Percentiles rank a stretch among this genome's conserved stretches.
Evolutionary conservation across 768 basidiomycete genomes (phyloP).

Genomic region (Crucibulum laeve): DNA sequence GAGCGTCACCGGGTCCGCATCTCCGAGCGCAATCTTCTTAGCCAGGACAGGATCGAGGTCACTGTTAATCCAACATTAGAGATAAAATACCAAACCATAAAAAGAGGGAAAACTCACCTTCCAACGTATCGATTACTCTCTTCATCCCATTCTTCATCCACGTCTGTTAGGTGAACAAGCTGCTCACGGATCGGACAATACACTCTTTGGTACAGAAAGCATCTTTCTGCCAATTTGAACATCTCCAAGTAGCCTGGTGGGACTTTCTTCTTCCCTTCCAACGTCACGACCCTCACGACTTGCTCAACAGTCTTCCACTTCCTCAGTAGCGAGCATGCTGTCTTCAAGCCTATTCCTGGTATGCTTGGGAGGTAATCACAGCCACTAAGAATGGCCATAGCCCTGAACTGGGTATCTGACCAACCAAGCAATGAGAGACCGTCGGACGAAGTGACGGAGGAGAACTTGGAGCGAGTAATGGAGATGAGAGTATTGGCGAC

Average conservation of each 20-base stretch:
- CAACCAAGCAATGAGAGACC: conserved; percentile 82
- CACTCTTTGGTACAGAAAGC: conserved; percentile 90
- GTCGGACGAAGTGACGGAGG: conserved; percentile 38
- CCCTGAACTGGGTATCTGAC: conserved; percentile 86
- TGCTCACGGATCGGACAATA: conserved; percentile 68
- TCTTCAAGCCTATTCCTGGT: conserved; percentile 90
- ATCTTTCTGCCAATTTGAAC: conserved; percentile 83
- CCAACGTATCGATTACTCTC: conserved; percentile 72
- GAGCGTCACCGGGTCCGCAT: conserved; percentile 65
- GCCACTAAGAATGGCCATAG: conserved; percentile 91
- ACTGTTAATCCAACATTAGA: conserved; percentile 34
- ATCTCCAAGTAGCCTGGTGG: conserved; percentile 71
- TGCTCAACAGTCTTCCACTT: conserved; percentile 87
- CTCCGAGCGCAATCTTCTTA: conserved; percentile 60
- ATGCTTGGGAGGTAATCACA: conserved; percentile 94
- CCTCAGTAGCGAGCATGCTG: conserved; percentile 75
- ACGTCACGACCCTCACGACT: conserved; percentile 65
- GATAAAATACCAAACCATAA: background rate
- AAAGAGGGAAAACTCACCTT: conserved; percentile 36
- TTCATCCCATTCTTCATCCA: conserved; percentile 52
- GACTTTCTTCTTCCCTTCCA: conserved; percentile 83
- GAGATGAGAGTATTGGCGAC: conserved; percentile 58
- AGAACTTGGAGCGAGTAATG: conserved; percentile 65
- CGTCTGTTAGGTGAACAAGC: conserved; percentile 68
- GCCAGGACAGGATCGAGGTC: conserved; percentile 63